Base-by-base conservation (phyloP, 2,329 filamentous ascomycete genomes). In the Beauveria medogensis region DNA sequence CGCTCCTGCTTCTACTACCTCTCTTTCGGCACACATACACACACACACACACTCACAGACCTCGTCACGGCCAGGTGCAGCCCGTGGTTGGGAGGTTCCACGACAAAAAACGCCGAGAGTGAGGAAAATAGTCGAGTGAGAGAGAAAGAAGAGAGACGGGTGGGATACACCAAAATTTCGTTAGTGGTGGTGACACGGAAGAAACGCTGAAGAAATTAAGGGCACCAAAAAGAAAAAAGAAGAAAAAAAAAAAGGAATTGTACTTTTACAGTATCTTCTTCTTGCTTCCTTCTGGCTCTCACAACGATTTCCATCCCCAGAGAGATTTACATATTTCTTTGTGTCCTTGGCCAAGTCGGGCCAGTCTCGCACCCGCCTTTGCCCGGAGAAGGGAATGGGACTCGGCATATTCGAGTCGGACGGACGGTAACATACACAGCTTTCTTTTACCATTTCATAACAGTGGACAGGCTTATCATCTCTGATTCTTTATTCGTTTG, bases 341-440 rank as follows among this genome's bases (percentile, higher is more conserved):
- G 34, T 43, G 26, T 47, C n/a, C 24, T 24, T 55, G 24, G 20
- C n/a, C n/a, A 24, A 22, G 28, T 7, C 10, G 4, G 4, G 14
- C 47, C 46, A 46, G 28, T 30, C 16, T 43, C 44, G 44, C 28
- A 34, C 41, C 41, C 22, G 26, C n/a, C 41, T 22, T 22, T 24
- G 22, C 34, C 22, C n/a, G 24, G 16, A 24, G 20, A 16, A 44
- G 48, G 55, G 43, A 22, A 59, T 26, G 57, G 57, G 40, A 59
- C 48, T 59, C 57, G 57, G 48, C 20, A 46, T 53, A 28, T 48
- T 53, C 41, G 48, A 59, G n/a, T 53, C 40, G 37, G 57, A 59
- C 57, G 48, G 57, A 52, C 26, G n/a, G 48, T 30, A 20, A 59
- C 57, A 59, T 43, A 52, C 34, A 22, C 37, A 43, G 20, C n/a